Conservation (phyloP, 192 early-diverging fungal species). For the Coemansia sp. region DNA sequence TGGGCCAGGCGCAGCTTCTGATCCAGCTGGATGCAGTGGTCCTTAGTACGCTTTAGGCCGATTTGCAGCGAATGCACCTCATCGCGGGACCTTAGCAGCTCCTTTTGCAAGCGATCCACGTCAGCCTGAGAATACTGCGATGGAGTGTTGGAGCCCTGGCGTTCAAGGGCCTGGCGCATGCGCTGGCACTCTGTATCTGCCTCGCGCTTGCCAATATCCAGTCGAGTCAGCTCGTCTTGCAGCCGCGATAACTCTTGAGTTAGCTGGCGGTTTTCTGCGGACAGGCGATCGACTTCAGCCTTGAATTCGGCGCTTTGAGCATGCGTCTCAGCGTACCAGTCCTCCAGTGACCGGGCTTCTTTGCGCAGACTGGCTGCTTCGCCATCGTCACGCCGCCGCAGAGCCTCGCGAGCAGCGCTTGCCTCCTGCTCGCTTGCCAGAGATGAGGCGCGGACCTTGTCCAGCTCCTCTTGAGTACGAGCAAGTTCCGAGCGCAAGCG, state of each 20-base stretch:
- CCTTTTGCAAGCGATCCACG: conserved; percentile 39
- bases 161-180: conserved; percentile 22
- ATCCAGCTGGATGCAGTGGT: conserved; percentile 43
- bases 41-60: conserved; percentile 44
- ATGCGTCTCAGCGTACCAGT: conserved; percentile 50
- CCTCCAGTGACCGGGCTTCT: conserved; percentile 41
- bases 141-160: conserved; percentile 19
- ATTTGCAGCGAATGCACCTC: conserved; percentile 42
- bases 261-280: conserved; percentile 53
- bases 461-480: conserved; percentile 43
- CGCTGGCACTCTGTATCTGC: conserved; percentile 27
- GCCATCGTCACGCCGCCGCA: conserved; percentile 35
- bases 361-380: conserved; percentile 44
- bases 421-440: conserved; percentile 39
- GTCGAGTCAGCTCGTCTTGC: conserved; percentile 30
- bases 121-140: conserved; percentile 33
- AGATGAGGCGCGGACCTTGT: conserved; percentile 25
- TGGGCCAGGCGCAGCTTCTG: conserved; percentile 21
- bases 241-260: conserved; percentile 19
- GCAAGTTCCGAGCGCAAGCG: conserved; percentile 33
- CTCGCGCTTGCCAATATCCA: conserved; percentile 33
- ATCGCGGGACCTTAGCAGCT: conserved; percentile 48
- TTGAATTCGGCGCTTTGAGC: conserved; percentile 34
- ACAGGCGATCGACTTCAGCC: conserved; percentile 42
- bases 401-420: conserved; percentile 31